Evolutionary conservation across 352 stramenopile species (phyloP).

Genomic region (Phytophthora pini): DNA sequence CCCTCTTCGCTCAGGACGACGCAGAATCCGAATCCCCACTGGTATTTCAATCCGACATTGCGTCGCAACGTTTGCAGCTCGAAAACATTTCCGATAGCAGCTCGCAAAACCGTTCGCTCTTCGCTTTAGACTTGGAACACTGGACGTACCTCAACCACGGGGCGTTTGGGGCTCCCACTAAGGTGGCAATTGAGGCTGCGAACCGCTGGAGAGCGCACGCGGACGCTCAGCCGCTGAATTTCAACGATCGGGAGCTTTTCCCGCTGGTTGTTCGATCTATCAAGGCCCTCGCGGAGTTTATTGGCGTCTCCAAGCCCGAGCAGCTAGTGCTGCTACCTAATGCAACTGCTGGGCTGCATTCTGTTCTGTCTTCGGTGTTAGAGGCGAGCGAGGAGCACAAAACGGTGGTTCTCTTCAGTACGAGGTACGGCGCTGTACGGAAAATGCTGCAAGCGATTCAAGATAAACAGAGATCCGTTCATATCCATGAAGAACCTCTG

Average conservation of each 20-base stretch:
- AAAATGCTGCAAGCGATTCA: constrained; percentile 87
- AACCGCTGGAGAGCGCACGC: constrained; percentile 77
- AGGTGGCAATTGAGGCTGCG: constrained; percentile 70
- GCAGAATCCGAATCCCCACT: constrained; percentile 5
- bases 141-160: constrained; percentile 97
- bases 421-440: constrained; percentile 92
- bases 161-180: constrained; percentile 89
- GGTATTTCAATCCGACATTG: constrained; percentile 27
- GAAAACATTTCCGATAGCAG: constrained; percentile 24
- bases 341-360: constrained; percentile 91
- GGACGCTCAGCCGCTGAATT: constrained; percentile 91
- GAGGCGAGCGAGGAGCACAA: constrained; percentile 25
- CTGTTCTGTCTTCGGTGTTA: constrained; percentile 70
- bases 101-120: constrained; percentile 43
- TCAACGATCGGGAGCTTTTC: constrained; percentile 94
- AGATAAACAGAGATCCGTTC: constrained; percentile 14
- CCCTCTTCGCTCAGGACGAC: constrained; percentile 52
- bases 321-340: constrained; percentile 88
- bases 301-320: constrained; percentile 52
- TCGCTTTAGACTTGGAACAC: constrained; percentile 54
- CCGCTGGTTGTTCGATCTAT: constrained; percentile 86
- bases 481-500: constrained; percentile 67
- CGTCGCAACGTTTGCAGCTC: constrained; percentile 23
- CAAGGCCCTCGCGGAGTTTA: constrained; percentile 73
- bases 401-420: constrained; percentile 79